Base-by-base conservation (phyloP, 345 rosid genomes). In the Firmiana major region DNA sequence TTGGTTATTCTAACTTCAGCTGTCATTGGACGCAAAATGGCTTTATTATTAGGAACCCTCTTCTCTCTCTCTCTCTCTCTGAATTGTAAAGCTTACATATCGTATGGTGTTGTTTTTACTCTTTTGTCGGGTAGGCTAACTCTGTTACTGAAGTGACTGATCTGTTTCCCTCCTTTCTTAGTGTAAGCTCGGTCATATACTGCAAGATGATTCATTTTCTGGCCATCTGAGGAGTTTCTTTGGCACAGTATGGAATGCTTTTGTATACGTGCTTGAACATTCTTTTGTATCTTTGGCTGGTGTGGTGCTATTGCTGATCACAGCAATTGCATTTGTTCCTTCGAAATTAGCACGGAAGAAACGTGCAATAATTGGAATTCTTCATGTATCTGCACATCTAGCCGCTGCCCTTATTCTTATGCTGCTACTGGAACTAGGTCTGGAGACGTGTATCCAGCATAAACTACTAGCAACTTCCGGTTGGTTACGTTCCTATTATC, bases 381-480 rank as follows among this genome's bases (percentile, higher is more conserved):
- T 96, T 77, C 99, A 96, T 88, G 93, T 93, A 79, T 80, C 87
- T 69, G 90, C 98, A 42, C 99, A 96, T 87, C 89, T 96, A 70
- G 84, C 92, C 54, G 89, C 99, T 16, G 99, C 99, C 77, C 77
- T 93, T 57, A 86, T 96, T 85, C 97, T 96, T 82, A 91, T 92
- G 98, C 79, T 96, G 89, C 89, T 96, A 72, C 60, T 96, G 85
- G 99, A 96, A 80, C 76, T 96, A 83, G 99, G 99, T 80, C 80
- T 93, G 59, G 95, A 96, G 86, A 93, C 90, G 12, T 96, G 99
- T 76, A 90, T 96, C 78, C 86, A 87, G 76, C 99, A 96, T 88
- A 90, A 93, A 38, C 90, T 91, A 10, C 90, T 96, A 45, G 99
- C 99, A 77, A 96, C 97, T 66, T 96, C 98, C 68, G 99, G 99